phyloP scores from a whole-genome alignment of 495 filamentous ascomycete genomes.

The Aspergillus cavernicola region DNA sequence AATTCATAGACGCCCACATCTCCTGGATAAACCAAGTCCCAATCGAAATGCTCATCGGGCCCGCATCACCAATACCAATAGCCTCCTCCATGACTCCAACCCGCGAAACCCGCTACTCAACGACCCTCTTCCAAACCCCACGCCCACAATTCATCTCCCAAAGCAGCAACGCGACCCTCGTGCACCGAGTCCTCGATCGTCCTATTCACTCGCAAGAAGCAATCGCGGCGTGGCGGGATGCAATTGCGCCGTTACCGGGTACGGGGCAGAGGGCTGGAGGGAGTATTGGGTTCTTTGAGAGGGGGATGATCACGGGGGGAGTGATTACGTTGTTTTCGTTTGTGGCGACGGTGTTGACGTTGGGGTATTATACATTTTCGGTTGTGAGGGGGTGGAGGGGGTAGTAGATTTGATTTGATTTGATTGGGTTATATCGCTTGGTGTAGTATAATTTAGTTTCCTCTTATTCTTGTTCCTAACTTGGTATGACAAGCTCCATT shows the following conservation, averaged over 20 bases:
- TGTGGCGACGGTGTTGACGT: slow-evolving; percentile 21
- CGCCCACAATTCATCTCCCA: slow-evolving; percentile 36
- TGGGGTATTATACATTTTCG: slow-evolving; percentile 30
- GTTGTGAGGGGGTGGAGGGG: slow-evolving; percentile 16
- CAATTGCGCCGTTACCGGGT: slow-evolving; percentile 32
- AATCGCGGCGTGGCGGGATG: slow-evolving; percentile 23
- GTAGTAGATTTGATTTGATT: no score
- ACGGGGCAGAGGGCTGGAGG: slow-evolving; percentile 34
- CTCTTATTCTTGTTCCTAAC: no score
- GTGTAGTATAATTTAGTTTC: slow-evolving; percentile 1
- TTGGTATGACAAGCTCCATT: no score
- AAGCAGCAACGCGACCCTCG: slow-evolving; percentile 6
- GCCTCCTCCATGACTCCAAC: slow-evolving; percentile 6
- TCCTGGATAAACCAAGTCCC: slow-evolving; percentile 53
- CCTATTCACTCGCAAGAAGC: slow-evolving; percentile 10
- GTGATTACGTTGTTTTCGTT: slow-evolving; percentile 26
- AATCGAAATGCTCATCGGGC: slow-evolving; percentile 41
- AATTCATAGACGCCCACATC: slow-evolving; percentile 44
- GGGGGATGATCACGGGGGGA: slow-evolving; percentile 44
- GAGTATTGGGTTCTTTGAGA: slow-evolving; percentile 50
- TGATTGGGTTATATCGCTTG: neutral
- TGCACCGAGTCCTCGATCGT: slow-evolving; percentile 17
- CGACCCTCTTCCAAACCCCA: slow-evolving; percentile 34
- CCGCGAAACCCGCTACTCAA: slow-evolving; percentile 27
- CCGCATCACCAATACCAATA: slow-evolving; percentile 31